Evolutionary conservation across 495 filamentous ascomycete genomes (phyloP).

Genomic region (Aspergillus sclerotiicarbonarius): DNA sequence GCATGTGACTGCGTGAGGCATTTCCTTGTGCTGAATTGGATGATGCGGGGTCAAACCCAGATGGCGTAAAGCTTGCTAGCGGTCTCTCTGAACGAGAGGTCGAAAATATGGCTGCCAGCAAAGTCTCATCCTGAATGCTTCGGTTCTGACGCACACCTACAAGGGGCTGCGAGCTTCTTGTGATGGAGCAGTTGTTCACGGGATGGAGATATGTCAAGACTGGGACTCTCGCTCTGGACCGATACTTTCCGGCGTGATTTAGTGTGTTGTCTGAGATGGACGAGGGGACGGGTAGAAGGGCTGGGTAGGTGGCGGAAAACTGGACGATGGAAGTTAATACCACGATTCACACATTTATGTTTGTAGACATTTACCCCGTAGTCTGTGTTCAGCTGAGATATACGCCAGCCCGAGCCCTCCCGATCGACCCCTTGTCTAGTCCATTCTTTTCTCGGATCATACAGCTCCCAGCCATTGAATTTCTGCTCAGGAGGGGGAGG

Average conservation of each 20-base stretch:
- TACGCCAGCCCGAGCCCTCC: constrained; percentile 82
- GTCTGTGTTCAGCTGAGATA: constrained; percentile 85
- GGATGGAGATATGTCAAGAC: constrained; percentile 90
- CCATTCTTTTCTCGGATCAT: constrained; percentile 80
- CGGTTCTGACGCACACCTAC: constrained; percentile 84
- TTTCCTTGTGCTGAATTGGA: constrained; percentile 59
- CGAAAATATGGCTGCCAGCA: constrained; percentile 91
- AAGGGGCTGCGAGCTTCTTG: constrained; percentile 88
- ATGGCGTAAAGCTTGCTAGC: constrained; percentile 41
- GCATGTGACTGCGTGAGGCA: constrained; percentile 35
- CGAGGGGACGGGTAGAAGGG: constrained; percentile 76
- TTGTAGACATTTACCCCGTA: constrained; percentile 56
- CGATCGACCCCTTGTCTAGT: constrained; percentile 74
- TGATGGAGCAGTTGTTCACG: constrained; percentile 95
- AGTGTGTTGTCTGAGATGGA: constrained; percentile 93
- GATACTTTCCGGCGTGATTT: constrained; percentile 87
- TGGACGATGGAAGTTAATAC: constrained; percentile 34
- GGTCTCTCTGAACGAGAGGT: constrained; percentile 56
- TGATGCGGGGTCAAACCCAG: constrained; percentile 50
- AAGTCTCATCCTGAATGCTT: constrained; percentile 92
- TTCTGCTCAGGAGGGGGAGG: constrained; percentile 71
- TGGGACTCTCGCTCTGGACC: constrained; percentile 84
- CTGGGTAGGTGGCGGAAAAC: constrained; percentile 96
- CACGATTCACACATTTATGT: constrained; percentile 1
- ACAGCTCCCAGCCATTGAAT: constrained; percentile 83